Conservation (phyloP, 108 stramenopile genomes). For the Pinguiococcus pyrenoidosus region DNA sequence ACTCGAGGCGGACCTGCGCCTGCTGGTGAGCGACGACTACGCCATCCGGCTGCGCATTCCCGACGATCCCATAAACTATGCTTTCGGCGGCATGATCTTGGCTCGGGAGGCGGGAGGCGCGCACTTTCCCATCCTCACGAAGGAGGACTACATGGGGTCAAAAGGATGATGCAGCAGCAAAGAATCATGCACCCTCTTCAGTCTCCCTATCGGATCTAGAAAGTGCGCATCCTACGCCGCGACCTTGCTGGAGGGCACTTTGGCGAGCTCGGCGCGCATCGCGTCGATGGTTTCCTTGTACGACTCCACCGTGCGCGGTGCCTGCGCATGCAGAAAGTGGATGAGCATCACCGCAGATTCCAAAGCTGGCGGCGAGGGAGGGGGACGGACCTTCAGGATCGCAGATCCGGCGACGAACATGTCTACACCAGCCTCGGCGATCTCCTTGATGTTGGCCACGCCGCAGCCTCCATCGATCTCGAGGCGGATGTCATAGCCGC, state of each 20-base stretch:
- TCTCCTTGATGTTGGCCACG: conserved; percentile 81
- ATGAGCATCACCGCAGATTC: no score
- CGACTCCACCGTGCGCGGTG: conserved; percentile 81
- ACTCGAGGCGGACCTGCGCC: conserved; percentile 54
- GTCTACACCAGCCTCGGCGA: conserved; percentile 92
- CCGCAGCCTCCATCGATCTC: conserved; percentile 88
- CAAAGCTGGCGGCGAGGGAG: no score
- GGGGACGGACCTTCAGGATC: conserved; percentile 82
- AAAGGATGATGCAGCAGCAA: no score
- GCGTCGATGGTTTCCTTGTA: conserved; percentile 88
- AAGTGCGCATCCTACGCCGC: no score
- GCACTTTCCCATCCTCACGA: no score
- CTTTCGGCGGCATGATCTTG: conserved; percentile 44
- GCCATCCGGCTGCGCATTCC: conserved; percentile 41
- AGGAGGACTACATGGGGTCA: no score
- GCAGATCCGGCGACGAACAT: conserved; percentile 96
- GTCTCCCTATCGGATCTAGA: no score
- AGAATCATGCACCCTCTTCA: no score
- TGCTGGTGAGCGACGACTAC: conserved; percentile 52
- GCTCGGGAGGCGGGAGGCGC: no score
- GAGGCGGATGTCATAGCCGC: conserved; percentile 84
- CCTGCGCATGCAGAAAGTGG: no score
- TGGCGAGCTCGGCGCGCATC: conserved; percentile 83
- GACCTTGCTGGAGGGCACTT: conserved; percentile 20
- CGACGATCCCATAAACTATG: conserved; percentile 50